Base-by-base conservation (phyloP, 1,284 basidiomycete genomes). In the Meira miltonrushii region DNA sequence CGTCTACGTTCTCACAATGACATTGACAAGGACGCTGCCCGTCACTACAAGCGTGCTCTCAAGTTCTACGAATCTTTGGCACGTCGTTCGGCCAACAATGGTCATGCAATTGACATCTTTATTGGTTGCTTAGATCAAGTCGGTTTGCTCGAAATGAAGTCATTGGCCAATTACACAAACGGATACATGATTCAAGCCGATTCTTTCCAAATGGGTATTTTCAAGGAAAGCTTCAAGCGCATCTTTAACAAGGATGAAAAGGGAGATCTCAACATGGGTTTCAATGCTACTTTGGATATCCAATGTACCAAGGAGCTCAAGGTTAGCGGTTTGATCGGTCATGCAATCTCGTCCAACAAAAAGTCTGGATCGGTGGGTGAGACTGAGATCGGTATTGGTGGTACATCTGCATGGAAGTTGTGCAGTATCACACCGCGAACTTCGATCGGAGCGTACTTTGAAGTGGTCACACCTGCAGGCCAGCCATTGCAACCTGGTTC, bases 251-350 rank as follows among this genome's bases (percentile, higher is more conserved):
- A 97, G 80, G 94, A 96, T 74, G 90, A 92, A 19, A 86, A 94
- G 68, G 94, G 92, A 0, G 84, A 89, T 73, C 82, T 98, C 23
- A 87, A 89, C 76, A 97, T 98, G 93, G 94, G 94, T 64, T 98
- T 98, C 83, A 99, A 98, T 73, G 94, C 92, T 7, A 98, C 93
- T 0, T 94, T 98, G 72, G 94, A 98, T 78, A 93, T 99, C 39
- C 89, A 92, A 88, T 96, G 93, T 2, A 97, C 94, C 52, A 98
- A 98, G 82, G 95, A 98, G 80, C 85, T 99, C 72, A 95, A 94
- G 80, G 92, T 99, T 5, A 97, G 94, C 2, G 95, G 95, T 53
- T 84, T 98, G 57, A 99, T 98, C 66, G 93, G 94, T 1, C 95
- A 98, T 74, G 92, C 90, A 50, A 93, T 96, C 55, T 66, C 67